phyloP scores from a whole-genome alignment of 2,329 filamentous ascomycete species.

The Botrytis galanthina region DNA sequence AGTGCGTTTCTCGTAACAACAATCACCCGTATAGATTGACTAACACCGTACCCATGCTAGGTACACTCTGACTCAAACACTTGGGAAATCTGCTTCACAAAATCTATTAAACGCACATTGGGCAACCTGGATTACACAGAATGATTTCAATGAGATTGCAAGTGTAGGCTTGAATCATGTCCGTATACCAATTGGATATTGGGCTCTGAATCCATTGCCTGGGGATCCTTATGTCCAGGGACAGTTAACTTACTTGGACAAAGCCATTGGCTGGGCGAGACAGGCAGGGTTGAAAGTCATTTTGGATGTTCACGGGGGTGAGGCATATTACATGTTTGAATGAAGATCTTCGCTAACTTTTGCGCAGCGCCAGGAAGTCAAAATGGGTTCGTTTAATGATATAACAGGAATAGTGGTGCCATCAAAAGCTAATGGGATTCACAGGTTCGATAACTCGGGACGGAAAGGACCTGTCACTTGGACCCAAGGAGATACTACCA shows the following conservation, averaged over 20 bases:
- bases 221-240: constrained; percentile 62
- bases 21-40: not conserved
- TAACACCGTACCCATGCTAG: not conserved
- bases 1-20: constrained; percentile 34
- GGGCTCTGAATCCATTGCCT: constrained; percentile 53
- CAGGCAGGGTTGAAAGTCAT: constrained; percentile 59
- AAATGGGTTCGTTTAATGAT: constrained; percentile 46
- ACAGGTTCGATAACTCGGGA: constrained; percentile 61
- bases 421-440: not conserved
- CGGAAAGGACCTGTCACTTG: constrained; percentile 47
- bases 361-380: constrained; percentile 55
- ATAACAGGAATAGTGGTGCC: not conserved
- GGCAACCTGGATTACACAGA: constrained; percentile 51
- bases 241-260: constrained; percentile 55
- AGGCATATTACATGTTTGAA: constrained; percentile 27
- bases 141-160: constrained; percentile 45
- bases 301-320: constrained; percentile 66
- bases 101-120: constrained; percentile 54
- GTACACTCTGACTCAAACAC: constrained; percentile 42
- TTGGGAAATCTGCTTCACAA: constrained; percentile 47
- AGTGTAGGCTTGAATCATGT: constrained; percentile 57
- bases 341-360: constrained; percentile 26
- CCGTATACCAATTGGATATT: constrained; percentile 65
- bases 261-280: constrained; percentile 58
- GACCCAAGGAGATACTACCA: constrained; percentile 45